Evolutionary conservation across 495 filamentous ascomycete species (phyloP), one percentile per base, ranked within the genome.

Genomic region (Penicillium desertorum): DNA sequence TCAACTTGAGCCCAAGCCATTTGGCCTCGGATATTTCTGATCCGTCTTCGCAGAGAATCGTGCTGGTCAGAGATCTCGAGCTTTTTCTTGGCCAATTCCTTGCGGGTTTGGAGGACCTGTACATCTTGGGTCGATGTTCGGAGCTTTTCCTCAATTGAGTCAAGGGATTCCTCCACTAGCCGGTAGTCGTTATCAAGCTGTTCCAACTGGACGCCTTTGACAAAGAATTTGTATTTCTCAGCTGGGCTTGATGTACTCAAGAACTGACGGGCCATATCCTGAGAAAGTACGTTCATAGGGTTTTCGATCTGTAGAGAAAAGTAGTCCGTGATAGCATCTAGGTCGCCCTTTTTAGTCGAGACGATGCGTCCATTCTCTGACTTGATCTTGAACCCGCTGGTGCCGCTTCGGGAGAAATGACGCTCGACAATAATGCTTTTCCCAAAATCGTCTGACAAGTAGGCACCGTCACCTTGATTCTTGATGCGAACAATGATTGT

Each of bases 301-400:
- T 99, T 99, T 68, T 97, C 94, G 36, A 99, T 88, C 69, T 98
- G 94, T 14, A 99, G 80, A 34, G 88, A 87, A 68, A 89, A 98
- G 67, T 87, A 93, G 67, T 99, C 95, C 50, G 89, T 86, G 42
- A 99, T 91, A 42, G 94, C 86, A 56, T 97, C 92, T n/a, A 99
- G 79, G 60, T 98, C 92, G 9, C 79, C 77, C 67, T 88, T 93
- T 67, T 91, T 96, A 27, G 78, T 88, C 2, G 92, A 96, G 32
- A 96, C 78, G 27, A 87, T 80, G 51, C 86, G 85, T 17, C 86
- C 88, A 29, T 76, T 79, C 11, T 77, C 82, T 25, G 82, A 83
- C 68, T 96, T 99, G 57, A 99, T 70, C 67, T 90, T 96, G 76
- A 95, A 99, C 2, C 88, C 83, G 66, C 87, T 92, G 23, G 79